Base-by-base conservation (phyloP, 2,329 filamentous ascomycete species). In the Colletotrichum gloeosporioides region DNA sequence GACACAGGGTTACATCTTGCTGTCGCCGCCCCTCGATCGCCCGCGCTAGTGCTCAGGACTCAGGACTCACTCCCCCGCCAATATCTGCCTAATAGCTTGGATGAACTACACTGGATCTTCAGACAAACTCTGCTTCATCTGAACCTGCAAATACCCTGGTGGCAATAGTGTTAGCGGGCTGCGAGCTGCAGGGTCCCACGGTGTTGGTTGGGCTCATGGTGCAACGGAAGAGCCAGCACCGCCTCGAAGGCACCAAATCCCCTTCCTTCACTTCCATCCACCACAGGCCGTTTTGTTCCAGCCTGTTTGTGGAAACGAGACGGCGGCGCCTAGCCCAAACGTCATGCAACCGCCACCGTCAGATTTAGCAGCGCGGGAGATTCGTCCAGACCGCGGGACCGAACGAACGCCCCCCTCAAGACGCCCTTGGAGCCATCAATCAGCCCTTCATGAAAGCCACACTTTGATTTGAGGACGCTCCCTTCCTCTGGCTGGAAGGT, bases 71-170 rank as follows among this genome's bases (percentile, higher is more conserved):
- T 10, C 18, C 39, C n/a, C 64, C 64, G 25, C 57, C 34, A 44
- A 59, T 25, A 32, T 31, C 36, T 63, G 36, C 18, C 69, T 44
- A 59, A 59, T 39, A 27, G 74, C 74, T 74, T 53, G 44, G 70
- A 69, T 27, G 70, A 65, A 69, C 74, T 39, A 59, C 29, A 27
- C 27, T 65, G 25, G 36, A 31, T 25, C 39, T 59, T 55, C 63
- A 67, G 62, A 75, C 68, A 73, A 63, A 22, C 31, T 63, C 32
- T 64, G 73, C 73, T 67, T 68, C 69, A 65, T 61, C 64, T 59
- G 32, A 69, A 53, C 64, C 64, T 74, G 59, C 34, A 53, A 61
- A 53, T 69, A 53, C 64, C 64, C 39, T 55, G 68, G 3, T 34
- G 18, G 15, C 4, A 63, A 25, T 22, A 15, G 25, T 59, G 49